phyloP scores from a whole-genome alignment of 176 grass and related monocot genomes.

The Zea mays region Zm-B73-REFERENCE-NAM-5.0 NC_050103.1:178338001-178338500 shows the following conservation, averaged over 20 bases:
- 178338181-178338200: slow-evolving; percentile 20
- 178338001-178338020: too few species aligned
- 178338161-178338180: background rate
- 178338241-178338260: slow-evolving; percentile 27
- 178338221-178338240: slow-evolving; percentile 36
- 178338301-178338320: background rate
- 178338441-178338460: too few species aligned
- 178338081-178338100: background rate
- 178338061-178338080: background rate
- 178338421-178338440: background rate
- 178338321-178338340: background rate
- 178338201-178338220: slow-evolving; percentile 27
- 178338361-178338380: slow-evolving; percentile 1
- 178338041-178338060: background rate
- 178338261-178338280: background rate
- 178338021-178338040: background rate
- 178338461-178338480: too few species aligned
- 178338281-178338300: background rate
- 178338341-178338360: background rate
- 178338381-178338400: background rate
- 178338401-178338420: background rate
- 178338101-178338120: background rate
- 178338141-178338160: too few species aligned
- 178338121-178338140: background rate
- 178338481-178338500: slow-evolving; percentile 1